phyloP scores from a whole-genome alignment of 208 protist species.

The Trypanosoma brucei region DNA sequence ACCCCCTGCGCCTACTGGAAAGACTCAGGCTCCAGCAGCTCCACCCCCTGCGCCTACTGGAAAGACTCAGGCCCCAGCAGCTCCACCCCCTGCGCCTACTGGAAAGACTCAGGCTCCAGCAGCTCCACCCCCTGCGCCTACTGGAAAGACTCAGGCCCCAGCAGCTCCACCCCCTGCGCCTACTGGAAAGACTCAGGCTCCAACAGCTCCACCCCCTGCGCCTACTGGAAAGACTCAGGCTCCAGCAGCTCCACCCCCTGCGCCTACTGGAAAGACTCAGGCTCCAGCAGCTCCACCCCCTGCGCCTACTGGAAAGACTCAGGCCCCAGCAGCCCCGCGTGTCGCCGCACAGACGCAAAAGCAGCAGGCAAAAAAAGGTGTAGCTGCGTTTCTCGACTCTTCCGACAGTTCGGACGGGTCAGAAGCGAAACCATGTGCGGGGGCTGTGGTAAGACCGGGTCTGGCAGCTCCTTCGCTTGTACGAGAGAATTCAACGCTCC shows the following conservation, averaged over 20 bases:
- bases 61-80: neutral
- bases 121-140: neutral
- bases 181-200: neutral
- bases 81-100: conserved; percentile 3
- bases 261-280: neutral
- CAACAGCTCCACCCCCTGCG: too few relatives aligned
- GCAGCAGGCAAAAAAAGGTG: conserved; percentile 2
- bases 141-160: neutral
- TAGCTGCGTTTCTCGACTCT: conserved; percentile 21
- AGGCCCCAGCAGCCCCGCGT: neutral
- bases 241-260: neutral
- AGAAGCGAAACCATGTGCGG: neutral
- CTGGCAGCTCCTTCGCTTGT: too few relatives aligned
- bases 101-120: neutral
- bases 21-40: conserved; percentile 1
- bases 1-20: neutral
- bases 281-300: neutral
- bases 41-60: conserved; percentile 9
- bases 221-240: too few relatives aligned
- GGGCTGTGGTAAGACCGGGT: conserved; percentile 1
- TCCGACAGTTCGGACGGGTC: conserved; percentile 21
- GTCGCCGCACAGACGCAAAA: neutral
- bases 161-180: neutral
- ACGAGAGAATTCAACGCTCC: too few relatives aligned
- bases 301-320: neutral